phyloP scores from a whole-genome alignment of 305 asterid genomes.

The Fraxinus angustifolia region DNA sequence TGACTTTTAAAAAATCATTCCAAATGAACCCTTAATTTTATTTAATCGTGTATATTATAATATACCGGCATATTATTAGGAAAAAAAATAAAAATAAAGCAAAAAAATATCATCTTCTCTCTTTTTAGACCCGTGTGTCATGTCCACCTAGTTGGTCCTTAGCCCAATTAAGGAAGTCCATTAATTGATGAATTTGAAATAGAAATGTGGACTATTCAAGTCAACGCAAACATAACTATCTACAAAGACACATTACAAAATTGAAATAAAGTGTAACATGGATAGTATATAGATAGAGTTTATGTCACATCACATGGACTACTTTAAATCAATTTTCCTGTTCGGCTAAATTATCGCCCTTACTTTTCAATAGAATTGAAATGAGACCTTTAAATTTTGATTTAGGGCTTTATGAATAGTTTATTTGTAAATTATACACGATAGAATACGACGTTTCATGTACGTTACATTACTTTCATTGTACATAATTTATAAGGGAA shows the following conservation, averaged over 20 bases:
- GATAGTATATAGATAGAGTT: not conserved
- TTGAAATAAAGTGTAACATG: not conserved
- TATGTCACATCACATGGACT: not conserved
- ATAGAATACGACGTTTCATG: too few relatives aligned
- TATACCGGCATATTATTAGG: too few relatives aligned
- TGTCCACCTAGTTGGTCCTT: not conserved
- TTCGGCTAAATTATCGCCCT: not conserved
- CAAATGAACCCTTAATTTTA: too few relatives aligned
- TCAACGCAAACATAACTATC: not conserved
- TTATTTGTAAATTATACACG: too few relatives aligned
- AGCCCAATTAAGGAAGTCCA: not conserved
- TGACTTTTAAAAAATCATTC: too few relatives aligned
- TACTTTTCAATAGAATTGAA: not conserved
- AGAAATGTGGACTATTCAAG: not conserved
- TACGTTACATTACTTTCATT: too few relatives aligned
- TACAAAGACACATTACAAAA: not conserved
- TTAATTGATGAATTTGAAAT: not conserved
- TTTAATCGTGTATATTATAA: too few relatives aligned
- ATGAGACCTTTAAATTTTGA: not conserved
- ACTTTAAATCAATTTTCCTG: not conserved
- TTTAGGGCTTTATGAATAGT: not conserved
- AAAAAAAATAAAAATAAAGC: too few relatives aligned
- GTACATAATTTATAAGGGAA: too few relatives aligned
- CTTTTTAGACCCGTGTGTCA: not conserved
- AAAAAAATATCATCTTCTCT: not conserved